Conservation (phyloP, 169 alveolate genomes). For the Eimeria zaria region DNA sequence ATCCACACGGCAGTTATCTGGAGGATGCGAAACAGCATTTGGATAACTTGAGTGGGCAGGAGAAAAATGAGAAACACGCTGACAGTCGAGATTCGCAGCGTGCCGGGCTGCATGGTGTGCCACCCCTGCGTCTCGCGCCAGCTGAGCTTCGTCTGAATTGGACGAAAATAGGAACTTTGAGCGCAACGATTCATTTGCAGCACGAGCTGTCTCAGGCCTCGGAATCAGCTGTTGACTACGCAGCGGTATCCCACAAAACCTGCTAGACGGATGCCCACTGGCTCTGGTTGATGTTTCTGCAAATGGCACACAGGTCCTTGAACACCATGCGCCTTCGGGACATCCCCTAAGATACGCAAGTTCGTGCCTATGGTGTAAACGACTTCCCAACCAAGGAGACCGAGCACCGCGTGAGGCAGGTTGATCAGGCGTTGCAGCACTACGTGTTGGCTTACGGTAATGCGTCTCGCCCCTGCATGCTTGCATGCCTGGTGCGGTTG, state of each 20-base stretch:
- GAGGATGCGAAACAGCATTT: not conserved
- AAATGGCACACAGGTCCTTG: not conserved
- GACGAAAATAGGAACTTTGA: not conserved
- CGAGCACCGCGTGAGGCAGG: too few species aligned
- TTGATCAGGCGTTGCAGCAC: not conserved
- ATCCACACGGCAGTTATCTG: not conserved
- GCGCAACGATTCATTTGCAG: not conserved
- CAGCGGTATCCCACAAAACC: not conserved
- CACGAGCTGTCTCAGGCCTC: not conserved
- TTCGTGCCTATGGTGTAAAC: not conserved
- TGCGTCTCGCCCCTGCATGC: not conserved
- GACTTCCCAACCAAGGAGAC: not conserved
- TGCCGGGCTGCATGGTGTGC: not conserved
- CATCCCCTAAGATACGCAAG: not conserved
- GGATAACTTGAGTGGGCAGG: not conserved
- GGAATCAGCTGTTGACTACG: not conserved
- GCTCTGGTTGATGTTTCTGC: slow-evolving; percentile 3
- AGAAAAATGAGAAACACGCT: not conserved
- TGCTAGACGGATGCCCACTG: not conserved
- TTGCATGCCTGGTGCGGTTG: not conserved
- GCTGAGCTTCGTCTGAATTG: not conserved
- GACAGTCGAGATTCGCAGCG: not conserved
- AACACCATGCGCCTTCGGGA: not conserved
- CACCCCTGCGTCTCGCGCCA: slow-evolving; percentile 13
- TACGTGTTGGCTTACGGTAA: not conserved